Base-by-base conservation (phyloP, 352 stramenopile genomes). In the Phytophthora kernoviae region DNA sequence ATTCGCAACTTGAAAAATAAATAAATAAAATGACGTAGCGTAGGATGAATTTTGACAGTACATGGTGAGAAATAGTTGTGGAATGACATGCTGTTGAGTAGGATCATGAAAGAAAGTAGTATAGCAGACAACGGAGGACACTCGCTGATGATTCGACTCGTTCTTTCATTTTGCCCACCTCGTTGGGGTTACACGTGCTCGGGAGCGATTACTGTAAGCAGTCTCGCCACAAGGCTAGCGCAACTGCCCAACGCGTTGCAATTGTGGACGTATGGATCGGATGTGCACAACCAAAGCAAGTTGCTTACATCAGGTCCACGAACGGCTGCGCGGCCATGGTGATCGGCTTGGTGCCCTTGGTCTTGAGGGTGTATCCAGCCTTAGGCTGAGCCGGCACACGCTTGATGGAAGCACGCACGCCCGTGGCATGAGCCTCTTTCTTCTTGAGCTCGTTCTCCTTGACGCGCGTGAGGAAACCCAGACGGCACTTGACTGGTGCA, bases 391-490 rank as follows among this genome's bases (percentile, higher is more conserved):
- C 91, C 33, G 96, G 95, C 53, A 86, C 70, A 66, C 97, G 87
- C 94, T 99, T 99, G 70, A 99, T 92, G 65, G 94, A 81, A 32
- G 97, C 77, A 65, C 85, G 87, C 54, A 95, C 82, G 73, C 88
- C 90, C 41, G 86, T 96, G 59, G 93, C 91, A 59, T 83, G 90
- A 42, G 96, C 96, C 65, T 97, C 96, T 80, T 96, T 97, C 91
- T 99, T 99, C 75, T 96, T 93, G 41, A 91, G 78, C 78, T 99
- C 98, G 86, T 99, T 99, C 59, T 96, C 82, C 85, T 99, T 98
- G 65, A 99, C 97, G 67, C 98, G 94, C 58, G 88, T 84, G 61
- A 99, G 91, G 80, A 99, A 98, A 75, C 99, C 96, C 71, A 98
- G 94, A 70, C 97, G 97, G 88, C 96, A 99, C 87, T 98, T 99